phyloP scores from a whole-genome alignment of 345 rosid genomes.

The Populus alba region DNA sequence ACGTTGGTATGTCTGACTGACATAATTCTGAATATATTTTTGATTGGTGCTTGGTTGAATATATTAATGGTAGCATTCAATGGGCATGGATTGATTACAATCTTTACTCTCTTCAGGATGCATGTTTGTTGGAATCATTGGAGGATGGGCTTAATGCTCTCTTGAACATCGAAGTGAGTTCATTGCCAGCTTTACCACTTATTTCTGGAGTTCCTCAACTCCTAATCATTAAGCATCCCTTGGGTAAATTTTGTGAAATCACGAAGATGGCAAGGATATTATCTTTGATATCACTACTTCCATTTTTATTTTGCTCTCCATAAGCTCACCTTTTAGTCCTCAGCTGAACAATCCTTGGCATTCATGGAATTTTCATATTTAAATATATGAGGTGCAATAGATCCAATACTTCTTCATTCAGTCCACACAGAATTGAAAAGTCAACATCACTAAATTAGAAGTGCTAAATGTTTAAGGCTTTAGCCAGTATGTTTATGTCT shows the following conservation, averaged over 20 bases:
- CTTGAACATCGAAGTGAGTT: slow-evolving; percentile 88
- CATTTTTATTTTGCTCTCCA: background rate
- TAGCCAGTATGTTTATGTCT: background rate
- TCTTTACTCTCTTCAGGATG: slow-evolving; percentile 55
- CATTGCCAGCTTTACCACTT: slow-evolving; percentile 2
- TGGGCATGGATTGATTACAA: slow-evolving; percentile 13
- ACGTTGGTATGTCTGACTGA: slow-evolving; percentile 50
- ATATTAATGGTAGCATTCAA: slow-evolving; percentile 1
- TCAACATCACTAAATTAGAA: background rate
- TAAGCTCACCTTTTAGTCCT: background rate
- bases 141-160: slow-evolving; percentile 96
- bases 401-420: background rate
- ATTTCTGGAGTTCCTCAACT: slow-evolving; percentile 5
- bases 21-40: slow-evolving; percentile 10
- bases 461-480: background rate
- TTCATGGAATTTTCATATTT: background rate
- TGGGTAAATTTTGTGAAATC: background rate
- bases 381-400: background rate
- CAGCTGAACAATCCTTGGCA: background rate
- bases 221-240: background rate
- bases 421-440: background rate
- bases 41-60: slow-evolving; percentile 19
- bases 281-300: background rate
- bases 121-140: slow-evolving; percentile 56
- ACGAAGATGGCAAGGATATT: background rate